Percentiles rank a stretch among this genome's conserved stretches.
These are phyloP conservation scores for Chloromonas sp. DNA, from an alignment of 163 green algal species.

Conservation along the genomic window DNA sequence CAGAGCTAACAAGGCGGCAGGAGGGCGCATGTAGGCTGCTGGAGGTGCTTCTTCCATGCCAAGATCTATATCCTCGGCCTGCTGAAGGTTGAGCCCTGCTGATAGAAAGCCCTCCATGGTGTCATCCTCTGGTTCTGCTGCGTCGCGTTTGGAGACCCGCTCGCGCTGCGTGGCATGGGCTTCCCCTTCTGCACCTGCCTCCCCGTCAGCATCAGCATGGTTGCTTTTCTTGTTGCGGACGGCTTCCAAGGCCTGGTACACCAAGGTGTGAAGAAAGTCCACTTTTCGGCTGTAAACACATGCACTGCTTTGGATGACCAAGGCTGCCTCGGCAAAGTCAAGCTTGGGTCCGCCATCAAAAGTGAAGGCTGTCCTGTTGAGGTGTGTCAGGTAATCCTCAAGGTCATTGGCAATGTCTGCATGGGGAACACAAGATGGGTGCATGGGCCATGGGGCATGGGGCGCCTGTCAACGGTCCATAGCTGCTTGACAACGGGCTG, in stretches of 20 bases:
- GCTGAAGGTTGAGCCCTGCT: conserved; percentile 35
- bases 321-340: conserved; percentile 83
- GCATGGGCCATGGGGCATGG: not conserved
- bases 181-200: not conserved
- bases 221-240: conserved; percentile 12
- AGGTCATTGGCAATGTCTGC: conserved; percentile 77
- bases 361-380: conserved; percentile 53
- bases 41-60: not conserved
- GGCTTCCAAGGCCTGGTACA: conserved; percentile 48
- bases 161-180: not conserved
- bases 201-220: not conserved
- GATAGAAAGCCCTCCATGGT: conserved; percentile 23
- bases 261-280: conserved; percentile 78
- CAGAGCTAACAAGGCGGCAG: conserved; percentile 58
- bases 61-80: conserved; percentile 20
- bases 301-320: conserved; percentile 80
- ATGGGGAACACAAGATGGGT: not conserved
- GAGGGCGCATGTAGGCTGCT: conserved; percentile 17
- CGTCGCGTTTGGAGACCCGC: not conserved
- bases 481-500: too few species aligned
- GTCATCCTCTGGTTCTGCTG: conserved; percentile 5
- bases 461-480: too few species aligned
- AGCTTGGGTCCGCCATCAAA: conserved; percentile 41
- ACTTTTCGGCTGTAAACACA: conserved; percentile 88
- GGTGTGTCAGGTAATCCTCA: conserved; percentile 79